Percentiles rank a stretch among this genome's conserved stretches.
Evolutionary conservation across 148 eudicot species (phyloP).

Genomic region (Amaranthus palmeri): DNA sequence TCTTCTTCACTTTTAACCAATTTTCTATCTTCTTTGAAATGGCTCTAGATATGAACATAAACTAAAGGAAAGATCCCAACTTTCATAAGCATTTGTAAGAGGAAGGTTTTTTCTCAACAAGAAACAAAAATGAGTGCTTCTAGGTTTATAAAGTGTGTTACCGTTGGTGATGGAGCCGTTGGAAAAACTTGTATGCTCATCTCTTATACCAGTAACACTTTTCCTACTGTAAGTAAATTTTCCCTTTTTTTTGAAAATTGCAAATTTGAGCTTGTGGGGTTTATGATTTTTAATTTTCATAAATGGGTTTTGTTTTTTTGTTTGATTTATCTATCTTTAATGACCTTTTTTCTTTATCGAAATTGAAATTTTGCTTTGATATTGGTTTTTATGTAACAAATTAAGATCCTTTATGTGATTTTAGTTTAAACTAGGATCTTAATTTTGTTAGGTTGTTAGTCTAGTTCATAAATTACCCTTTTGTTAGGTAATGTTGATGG

Average conservation of each 20-base stretch:
- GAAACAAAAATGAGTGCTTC: constrained; percentile 1
- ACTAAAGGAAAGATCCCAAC: no score
- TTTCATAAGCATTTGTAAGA: no score
- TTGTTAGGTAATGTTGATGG: neutral
- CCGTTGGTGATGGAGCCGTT: constrained; percentile 21
- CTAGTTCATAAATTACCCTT: neutral
- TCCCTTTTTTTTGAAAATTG: neutral
- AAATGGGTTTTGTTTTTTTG: constrained; percentile 6
- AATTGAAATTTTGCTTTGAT: neutral
- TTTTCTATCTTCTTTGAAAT: no score
- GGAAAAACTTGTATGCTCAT: constrained; percentile 27
- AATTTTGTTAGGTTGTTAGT: neutral
- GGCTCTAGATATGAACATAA: no score
- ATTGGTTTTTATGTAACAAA: neutral
- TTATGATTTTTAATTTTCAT: neutral
- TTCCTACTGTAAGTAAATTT: constrained; percentile 37
- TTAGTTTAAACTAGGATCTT: constrained; percentile 14
- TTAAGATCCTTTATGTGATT: no score
- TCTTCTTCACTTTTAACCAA: no score
- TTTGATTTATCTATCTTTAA: neutral
- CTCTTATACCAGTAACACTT: constrained; percentile 39
- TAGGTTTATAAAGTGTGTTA: constrained; percentile 14
- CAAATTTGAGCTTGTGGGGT: neutral
- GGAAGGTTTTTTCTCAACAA: no score
- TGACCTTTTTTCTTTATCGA: neutral